Evolutionary conservation across 2,329 filamentous ascomycete species (phyloP).

Genomic region (Botrytis fragariae): DNA sequence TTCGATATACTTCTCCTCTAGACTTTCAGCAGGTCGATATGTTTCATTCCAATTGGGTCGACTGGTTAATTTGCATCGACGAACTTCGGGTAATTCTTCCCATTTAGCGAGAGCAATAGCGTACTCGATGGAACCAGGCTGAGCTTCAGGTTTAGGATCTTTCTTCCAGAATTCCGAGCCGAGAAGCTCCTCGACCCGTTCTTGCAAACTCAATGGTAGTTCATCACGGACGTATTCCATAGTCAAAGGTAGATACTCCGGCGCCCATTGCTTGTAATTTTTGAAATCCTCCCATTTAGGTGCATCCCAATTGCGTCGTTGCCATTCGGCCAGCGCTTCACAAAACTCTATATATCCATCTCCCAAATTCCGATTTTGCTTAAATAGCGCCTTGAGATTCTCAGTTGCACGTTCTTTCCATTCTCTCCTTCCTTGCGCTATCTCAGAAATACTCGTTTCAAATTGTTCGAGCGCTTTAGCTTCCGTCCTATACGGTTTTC

Average conservation of each 20-base stretch:
- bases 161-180: neutral
- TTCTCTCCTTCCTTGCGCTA: neutral
- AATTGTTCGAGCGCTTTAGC: conserved; percentile 1
- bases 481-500: neutral
- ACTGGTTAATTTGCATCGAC: neutral
- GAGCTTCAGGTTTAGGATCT: neutral
- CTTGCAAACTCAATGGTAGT: neutral
- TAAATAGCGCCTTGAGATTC: neutral
- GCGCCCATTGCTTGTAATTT: conserved; percentile 1
- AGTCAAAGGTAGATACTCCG: neutral
- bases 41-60: neutral
- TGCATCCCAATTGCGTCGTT: neutral
- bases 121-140: neutral
- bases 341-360: conserved; percentile 8
- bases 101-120: neutral
- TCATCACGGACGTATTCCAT: neutral
- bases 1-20: neutral
- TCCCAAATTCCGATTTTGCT: neutral
- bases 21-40: neutral
- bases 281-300: neutral
- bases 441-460: neutral
- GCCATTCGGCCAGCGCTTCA: neutral
- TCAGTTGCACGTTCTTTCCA: neutral
- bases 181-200: neutral
- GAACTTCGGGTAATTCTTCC: neutral